Evolutionary conservation across 306 rosid genomes (phyloP), one percentile per base, ranked within the genome.

Genomic region (Ormosia semicastrata): DNA sequence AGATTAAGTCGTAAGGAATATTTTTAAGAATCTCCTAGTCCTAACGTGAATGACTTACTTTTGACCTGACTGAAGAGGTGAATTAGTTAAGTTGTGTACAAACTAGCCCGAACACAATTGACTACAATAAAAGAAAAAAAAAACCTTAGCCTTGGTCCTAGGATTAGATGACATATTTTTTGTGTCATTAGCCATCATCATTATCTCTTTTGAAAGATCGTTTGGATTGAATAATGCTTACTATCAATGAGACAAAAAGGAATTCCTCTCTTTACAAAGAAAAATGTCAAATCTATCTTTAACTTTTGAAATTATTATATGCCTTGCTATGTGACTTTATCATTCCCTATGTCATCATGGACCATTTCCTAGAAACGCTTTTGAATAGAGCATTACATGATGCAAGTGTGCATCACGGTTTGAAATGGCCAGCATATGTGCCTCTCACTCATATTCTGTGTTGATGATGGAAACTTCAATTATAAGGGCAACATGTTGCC

Each of bases 321-420:
- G 67, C 58, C 68, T 39, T 66, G 40, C 60, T 70, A 70, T 30
- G 71, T 37, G 10, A 59, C 71, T 43, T 76, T 62, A 59, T 56
- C 53, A 86, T 85, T 85, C 67, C 14, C 32, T n/a, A n/a, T n/a
- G n/a, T n/a, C 87, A 81, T 81, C 73, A 88, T 85, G 74, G 81
- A 67, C 78, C 79, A 74, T 80, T 85, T 91, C 81, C 63, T 32
- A 47, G 49, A 84, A 84, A 40, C 90, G 89, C 85, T 85, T 86
- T 85, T 74, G 83, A 84, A 73, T 85, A 68, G 71, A 60, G 81
- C 81, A 72, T 62, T 13, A 72, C 67, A 73, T 72, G 15, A 71
- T 72, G 69, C 84, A 17, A 70, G 79, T 60, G 68, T 64, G 83
- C 66, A 24, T 9, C 18, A 69, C 78, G 76, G 62, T 41, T 66